phyloP scores from a whole-genome alignment of 176 grass and related monocot genomes.

The Eragrostis curvula region DNA sequence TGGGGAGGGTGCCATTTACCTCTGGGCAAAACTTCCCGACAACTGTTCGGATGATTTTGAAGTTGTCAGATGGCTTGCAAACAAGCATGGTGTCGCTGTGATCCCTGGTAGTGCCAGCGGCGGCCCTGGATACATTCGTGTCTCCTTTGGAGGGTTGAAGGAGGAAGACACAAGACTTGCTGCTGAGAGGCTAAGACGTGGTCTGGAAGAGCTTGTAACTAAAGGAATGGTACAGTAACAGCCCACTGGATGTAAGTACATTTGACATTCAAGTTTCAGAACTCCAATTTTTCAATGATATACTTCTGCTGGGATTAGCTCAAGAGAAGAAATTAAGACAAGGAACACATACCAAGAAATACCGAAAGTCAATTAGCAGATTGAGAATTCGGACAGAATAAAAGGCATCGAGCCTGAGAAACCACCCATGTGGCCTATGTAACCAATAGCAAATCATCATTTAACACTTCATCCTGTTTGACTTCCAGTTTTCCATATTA shows the following conservation, averaged over 20 bases:
- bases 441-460: constrained; percentile 19
- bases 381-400: constrained; percentile 35
- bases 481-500: background rate
- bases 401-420: constrained; percentile 19
- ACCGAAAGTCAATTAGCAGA: background rate
- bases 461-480: constrained; percentile 3
- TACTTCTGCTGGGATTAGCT: constrained; percentile 35
- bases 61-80: constrained; percentile 87
- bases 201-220: constrained; percentile 77
- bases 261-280: background rate
- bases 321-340: constrained; percentile 9
- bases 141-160: constrained; percentile 88
- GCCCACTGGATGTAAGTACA: constrained; percentile 28
- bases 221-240: constrained; percentile 76
- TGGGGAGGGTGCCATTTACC: constrained; percentile 92
- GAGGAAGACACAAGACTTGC: constrained; percentile 73
- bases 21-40: constrained; percentile 94
- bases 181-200: constrained; percentile 57
- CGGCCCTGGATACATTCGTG: constrained; percentile 60
- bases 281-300: constrained; percentile 31
- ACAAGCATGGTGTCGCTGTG: constrained; percentile 70
- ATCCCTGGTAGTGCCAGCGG: constrained; percentile 86
- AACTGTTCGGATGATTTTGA: constrained; percentile 73
- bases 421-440: background rate
- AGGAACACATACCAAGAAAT: background rate